phyloP scores from a whole-genome alignment of 1,284 basidiomycete species.

The Sparassis latifolia region DNA sequence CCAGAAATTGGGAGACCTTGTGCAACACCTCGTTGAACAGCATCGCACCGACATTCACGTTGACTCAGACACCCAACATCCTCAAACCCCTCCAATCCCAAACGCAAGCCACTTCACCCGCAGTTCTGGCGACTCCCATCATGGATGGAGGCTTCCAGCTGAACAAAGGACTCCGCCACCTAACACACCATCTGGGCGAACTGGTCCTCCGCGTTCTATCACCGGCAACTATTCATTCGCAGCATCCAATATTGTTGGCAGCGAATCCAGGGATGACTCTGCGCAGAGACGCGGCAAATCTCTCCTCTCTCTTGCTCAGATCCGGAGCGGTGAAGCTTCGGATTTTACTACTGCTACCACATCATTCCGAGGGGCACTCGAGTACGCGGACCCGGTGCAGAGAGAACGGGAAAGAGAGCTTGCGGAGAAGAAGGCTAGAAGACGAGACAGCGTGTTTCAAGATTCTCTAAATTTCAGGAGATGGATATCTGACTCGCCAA shows the following conservation, averaged over 20 bases:
- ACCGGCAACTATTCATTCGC: conserved; percentile 56
- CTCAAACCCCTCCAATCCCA: conserved; percentile 14
- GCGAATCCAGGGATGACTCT: conserved; percentile 23
- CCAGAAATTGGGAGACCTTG: conserved; percentile 16
- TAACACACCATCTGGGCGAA: conserved; percentile 54
- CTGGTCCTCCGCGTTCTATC: conserved; percentile 68
- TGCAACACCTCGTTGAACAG: conserved; percentile 15
- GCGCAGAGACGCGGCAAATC: conserved; percentile 20
- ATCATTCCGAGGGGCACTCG: conserved; percentile 58
- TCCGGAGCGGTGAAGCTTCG: conserved; percentile 23
- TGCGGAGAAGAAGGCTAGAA: conserved; percentile 50
- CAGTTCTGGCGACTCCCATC: not conserved
- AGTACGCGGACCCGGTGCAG: conserved; percentile 33
- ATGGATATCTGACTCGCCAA: conserved; percentile 54
- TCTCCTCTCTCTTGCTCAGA: conserved; percentile 19
- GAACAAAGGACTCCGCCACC: conserved; percentile 12
- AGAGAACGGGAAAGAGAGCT: conserved; percentile 35
- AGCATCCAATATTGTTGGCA: conserved; percentile 30
- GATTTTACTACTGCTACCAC: conserved; percentile 26
- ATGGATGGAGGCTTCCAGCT: conserved; percentile 6
- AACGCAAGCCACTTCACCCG: not conserved
- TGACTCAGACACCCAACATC: conserved; percentile 7
- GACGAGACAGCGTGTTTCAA: conserved; percentile 42
- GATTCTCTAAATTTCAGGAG: conserved; percentile 45
- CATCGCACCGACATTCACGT: not conserved